A percentile compares a stretch with the other conserved stretches of the same genome.
These are phyloP conservation scores for Pythium aquatile DNA, from an alignment of 352 stramenopile genomes.

Conservation along the genomic window DNA sequence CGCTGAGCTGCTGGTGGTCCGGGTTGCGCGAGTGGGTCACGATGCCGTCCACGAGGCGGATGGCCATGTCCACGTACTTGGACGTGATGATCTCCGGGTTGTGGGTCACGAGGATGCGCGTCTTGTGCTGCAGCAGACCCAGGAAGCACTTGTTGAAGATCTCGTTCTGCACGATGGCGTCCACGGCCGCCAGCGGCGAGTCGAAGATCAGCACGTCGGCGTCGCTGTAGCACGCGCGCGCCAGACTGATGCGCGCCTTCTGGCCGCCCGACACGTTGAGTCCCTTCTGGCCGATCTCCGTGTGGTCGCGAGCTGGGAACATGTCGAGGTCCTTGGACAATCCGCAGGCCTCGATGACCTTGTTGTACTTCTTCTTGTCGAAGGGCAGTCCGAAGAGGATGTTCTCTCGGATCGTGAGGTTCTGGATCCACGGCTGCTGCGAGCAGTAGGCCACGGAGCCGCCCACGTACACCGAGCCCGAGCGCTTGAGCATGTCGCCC, in stretches of 20 bases:
- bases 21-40: conserved; percentile 50
- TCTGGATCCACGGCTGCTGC: conserved; percentile 95
- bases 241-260: conserved; percentile 73
- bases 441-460: conserved; percentile 72
- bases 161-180: conserved; percentile 70
- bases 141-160: conserved; percentile 83
- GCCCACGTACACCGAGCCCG: conserved; percentile 55
- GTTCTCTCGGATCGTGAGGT: conserved; percentile 93
- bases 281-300: conserved; percentile 64
- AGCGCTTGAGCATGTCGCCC: conserved; percentile 91
- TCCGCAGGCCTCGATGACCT: conserved; percentile 73
- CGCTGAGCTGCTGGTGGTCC: conserved; percentile 31
- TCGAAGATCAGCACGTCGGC: conserved; percentile 73
- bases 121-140: conserved; percentile 62
- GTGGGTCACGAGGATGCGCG: conserved; percentile 66
- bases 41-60: conserved; percentile 48
- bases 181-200: conserved; percentile 46
- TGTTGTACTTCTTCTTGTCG: conserved; percentile 64
- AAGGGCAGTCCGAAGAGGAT: conserved; percentile 90
- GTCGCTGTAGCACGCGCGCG: conserved; percentile 85
- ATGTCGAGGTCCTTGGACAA: conserved; percentile 76
- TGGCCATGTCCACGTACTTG: conserved; percentile 55
- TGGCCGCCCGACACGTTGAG: conserved; percentile 65
- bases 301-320: conserved; percentile 83
- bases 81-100: conserved; percentile 65